Percentiles rank a stretch among this genome's conserved stretches.
These are phyloP conservation scores for Starmera amethionina DNA, from an alignment of 805 yeast genomes.

Conservation along the genomic window DNA sequence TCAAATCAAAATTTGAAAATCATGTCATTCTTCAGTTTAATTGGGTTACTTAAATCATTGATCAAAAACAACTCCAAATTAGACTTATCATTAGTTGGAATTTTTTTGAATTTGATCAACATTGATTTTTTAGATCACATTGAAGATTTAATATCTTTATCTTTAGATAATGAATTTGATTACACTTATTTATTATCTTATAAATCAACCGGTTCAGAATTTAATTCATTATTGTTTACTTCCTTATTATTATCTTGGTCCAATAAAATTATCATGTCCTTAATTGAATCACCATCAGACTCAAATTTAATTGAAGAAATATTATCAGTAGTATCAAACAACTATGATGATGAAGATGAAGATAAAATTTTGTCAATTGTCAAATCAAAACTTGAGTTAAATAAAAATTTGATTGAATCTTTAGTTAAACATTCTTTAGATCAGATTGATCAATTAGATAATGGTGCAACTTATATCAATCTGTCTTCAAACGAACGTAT, in stretches of 20 bases:
- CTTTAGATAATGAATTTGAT: slow-evolving; percentile 17
- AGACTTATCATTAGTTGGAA: slow-evolving; percentile 14
- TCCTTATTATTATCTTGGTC: slow-evolving; percentile 17
- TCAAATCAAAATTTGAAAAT: slow-evolving; percentile 7
- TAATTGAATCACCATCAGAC: background rate
- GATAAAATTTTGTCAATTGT: slow-evolving; percentile 12
- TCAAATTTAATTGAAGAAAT: slow-evolving; percentile 20
- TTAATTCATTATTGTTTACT: slow-evolving; percentile 23
- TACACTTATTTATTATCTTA: slow-evolving; percentile 23
- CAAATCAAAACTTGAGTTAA: slow-evolving; percentile 9
- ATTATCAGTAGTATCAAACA: slow-evolving; percentile 19
- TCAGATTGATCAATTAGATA: slow-evolving; percentile 31
- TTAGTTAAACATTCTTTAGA: slow-evolving; percentile 12
- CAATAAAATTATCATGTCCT: slow-evolving; percentile 6
- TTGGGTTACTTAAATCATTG: slow-evolving; percentile 28
- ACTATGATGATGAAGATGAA: slow-evolving; percentile 18
- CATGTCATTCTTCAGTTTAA: slow-evolving; percentile 21
- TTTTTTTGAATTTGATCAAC: slow-evolving; percentile 16
- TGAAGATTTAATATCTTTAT: slow-evolving; percentile 24
- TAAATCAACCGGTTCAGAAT: slow-evolving; percentile 25
- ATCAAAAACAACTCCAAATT: slow-evolving; percentile 12
- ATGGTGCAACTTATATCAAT: slow-evolving; percentile 47
- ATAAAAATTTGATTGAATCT: slow-evolving; percentile 4
- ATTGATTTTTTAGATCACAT: slow-evolving; percentile 9
- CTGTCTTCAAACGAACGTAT: slow-evolving; percentile 39